phyloP scores from a whole-genome alignment of 2,329 filamentous ascomycete species.

The Elsinoe arachidis region DNA sequence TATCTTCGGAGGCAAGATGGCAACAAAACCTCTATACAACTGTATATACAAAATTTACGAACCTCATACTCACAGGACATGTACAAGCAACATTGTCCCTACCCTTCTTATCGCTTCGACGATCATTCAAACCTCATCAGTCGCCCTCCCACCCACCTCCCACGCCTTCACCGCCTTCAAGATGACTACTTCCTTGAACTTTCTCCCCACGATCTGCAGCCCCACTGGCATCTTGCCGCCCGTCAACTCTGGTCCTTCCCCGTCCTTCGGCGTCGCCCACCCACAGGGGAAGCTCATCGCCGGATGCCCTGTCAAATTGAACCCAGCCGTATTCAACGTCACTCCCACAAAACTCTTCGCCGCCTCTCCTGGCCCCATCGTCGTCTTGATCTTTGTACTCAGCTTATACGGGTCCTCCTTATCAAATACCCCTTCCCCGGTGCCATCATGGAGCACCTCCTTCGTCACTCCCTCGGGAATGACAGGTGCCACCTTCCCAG shows the following conservation, averaged over 20 bases:
- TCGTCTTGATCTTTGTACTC: conserved; percentile 25
- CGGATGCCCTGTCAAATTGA: conserved; percentile 45
- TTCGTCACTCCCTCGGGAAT: conserved; percentile 26
- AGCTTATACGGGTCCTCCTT: conserved; percentile 16
- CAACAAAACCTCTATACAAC: too few species aligned
- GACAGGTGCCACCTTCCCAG: conserved; percentile 37
- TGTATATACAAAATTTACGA: too few species aligned
- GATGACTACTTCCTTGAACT: conserved; percentile 28
- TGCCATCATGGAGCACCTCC: conserved; percentile 12
- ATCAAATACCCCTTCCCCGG: background rate
- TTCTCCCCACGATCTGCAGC: conserved; percentile 31
- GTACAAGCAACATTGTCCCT: too few species aligned
- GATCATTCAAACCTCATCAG: conserved; percentile 1
- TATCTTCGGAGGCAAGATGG: too few species aligned
- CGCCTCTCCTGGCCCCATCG: conserved; percentile 34
- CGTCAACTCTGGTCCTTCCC: conserved; percentile 3
- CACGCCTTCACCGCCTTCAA: conserved; percentile 29
- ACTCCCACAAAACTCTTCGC: conserved; percentile 33
- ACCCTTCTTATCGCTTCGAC: too few species aligned
- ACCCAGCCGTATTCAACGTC: conserved; percentile 37
- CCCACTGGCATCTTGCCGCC: conserved; percentile 27
- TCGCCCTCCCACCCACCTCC: conserved; percentile 25
- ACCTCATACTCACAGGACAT: too few species aligned
- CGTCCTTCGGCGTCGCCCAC: conserved; percentile 22
- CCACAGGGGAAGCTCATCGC: conserved; percentile 41